Base-by-base conservation (phyloP, 352 stramenopile genomes). In the Phytophthora agathidicida region DNA sequence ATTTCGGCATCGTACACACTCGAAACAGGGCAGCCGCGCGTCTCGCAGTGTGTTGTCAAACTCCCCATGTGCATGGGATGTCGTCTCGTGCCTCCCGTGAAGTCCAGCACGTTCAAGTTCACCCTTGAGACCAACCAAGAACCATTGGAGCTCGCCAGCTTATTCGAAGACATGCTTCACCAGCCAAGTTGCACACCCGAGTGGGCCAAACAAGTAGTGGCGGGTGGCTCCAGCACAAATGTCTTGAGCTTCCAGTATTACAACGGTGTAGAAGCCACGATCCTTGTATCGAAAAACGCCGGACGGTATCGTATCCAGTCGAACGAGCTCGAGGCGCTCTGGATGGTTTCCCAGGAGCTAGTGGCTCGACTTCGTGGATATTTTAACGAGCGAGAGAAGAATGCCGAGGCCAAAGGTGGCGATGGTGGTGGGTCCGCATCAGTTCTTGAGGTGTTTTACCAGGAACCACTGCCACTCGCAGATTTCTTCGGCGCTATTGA, bases 401-500 rank as follows among this genome's bases (percentile, higher is more conserved):
- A 61, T 49, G 26, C 46, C 1, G 56, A 73, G 9, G 66, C 56
- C 9, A 73, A 73, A 14, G 24, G 33, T 3, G 39, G 23, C 20
- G 53, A 54, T 13, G 23, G 2, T 26, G 28, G 37, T 27, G 60
- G 77, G 33, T 63, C 63, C 13, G 49, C 36, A 13, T 53, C 41
- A 26, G 20, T 20, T 0, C 43, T 91, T 2, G 70, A 89, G 46
- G 66, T 95, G 23, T 87, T 91, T 48, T 96, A 93, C 57, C 73
- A 89, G 47, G 87, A 97, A 35, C 79, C 84, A 16, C 74, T 97
- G 5, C 89, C 89, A 1, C 75, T 97, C 1, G 82, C 78, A 11
- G 87, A 95, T 38, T 93, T 97, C 56, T 96, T 96, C 59, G 67
- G 68, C n/a, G 77, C 75, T 17, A 96, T 98, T 60, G 88, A 97